Conservation (phyloP, 352 stramenopile species). For the Plasmopara muralis region DNA sequence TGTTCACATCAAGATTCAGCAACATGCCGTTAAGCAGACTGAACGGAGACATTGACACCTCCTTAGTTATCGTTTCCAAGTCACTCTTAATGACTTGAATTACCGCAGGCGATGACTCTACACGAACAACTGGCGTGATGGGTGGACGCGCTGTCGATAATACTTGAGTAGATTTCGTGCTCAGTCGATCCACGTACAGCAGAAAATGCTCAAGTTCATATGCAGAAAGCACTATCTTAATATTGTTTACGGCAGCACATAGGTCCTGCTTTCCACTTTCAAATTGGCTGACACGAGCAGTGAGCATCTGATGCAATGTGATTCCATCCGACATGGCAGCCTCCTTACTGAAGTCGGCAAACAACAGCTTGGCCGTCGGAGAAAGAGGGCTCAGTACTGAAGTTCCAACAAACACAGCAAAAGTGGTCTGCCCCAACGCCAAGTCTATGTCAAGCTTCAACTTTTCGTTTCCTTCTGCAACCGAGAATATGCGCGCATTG, state of each 20-base stretch:
- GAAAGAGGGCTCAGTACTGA: constrained; percentile 29
- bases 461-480: constrained; percentile 39
- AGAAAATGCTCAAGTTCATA: constrained; percentile 55
- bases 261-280: constrained; percentile 42
- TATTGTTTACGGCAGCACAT: constrained; percentile 35
- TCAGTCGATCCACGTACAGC: constrained; percentile 54
- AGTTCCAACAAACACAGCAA: constrained; percentile 39
- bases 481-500: constrained; percentile 34
- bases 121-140: constrained; percentile 19
- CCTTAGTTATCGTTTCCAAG: constrained; percentile 23
- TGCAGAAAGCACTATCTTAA: constrained; percentile 38
- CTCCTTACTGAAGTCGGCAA: constrained; percentile 42
- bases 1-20: constrained; percentile 37
- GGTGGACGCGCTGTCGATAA: constrained; percentile 37
- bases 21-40: constrained; percentile 51
- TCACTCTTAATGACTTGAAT: constrained; percentile 29
- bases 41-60: constrained; percentile 57
- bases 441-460: constrained; percentile 46
- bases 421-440: constrained; percentile 39
- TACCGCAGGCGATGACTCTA: constrained; percentile 22
- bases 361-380: constrained; percentile 45
- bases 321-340: constrained; percentile 20
- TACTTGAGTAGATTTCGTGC: constrained; percentile 41
- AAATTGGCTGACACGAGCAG: constrained; percentile 35
- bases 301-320: constrained; percentile 38